phyloP scores from a whole-genome alignment of 1,139 yeast genomes.

The Blastobotrys serpentis region DNA sequence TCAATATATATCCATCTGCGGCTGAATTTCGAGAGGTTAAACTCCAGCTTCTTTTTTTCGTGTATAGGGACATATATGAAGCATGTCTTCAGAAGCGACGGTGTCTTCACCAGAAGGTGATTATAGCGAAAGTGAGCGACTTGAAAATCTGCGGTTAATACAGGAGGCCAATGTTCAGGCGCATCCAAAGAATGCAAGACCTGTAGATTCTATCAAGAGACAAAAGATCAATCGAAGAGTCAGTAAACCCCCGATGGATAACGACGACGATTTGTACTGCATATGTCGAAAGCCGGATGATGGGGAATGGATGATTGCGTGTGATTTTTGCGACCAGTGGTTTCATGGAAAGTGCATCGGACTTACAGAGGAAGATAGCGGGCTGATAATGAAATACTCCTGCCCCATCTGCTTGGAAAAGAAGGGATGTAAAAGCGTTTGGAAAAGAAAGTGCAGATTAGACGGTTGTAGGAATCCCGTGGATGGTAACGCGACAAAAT shows the following conservation, averaged over 20 bases:
- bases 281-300: slow-evolving; percentile 75
- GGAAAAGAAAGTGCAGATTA: slow-evolving; percentile 55
- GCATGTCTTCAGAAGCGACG: slow-evolving; percentile 12
- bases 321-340: slow-evolving; percentile 97
- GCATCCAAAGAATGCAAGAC: slow-evolving; percentile 9
- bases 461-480: slow-evolving; percentile 62
- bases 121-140: slow-evolving; percentile 10
- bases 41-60: too few species aligned
- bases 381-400: slow-evolving; percentile 61
- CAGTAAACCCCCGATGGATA: slow-evolving; percentile 1
- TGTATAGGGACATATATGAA: not conserved
- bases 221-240: slow-evolving; percentile 5
- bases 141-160: slow-evolving; percentile 9
- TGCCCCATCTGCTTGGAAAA: slow-evolving; percentile 89
- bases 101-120: slow-evolving; percentile 12
- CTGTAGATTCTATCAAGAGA: slow-evolving; percentile 1
- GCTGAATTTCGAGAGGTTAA: too few species aligned
- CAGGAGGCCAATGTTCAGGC: slow-evolving; percentile 12
- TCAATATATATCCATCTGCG: too few species aligned
- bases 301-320: slow-evolving; percentile 81
- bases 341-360: slow-evolving; percentile 80
- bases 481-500: slow-evolving; percentile 50
- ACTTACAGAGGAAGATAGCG: slow-evolving; percentile 52
- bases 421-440: too few species aligned
- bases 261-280: slow-evolving; percentile 60